Evolutionary conservation across 2,329 filamentous ascomycete genomes (phyloP), one percentile per base, ranked within the genome.

Genomic region (Pezicula carpinea): DNA sequence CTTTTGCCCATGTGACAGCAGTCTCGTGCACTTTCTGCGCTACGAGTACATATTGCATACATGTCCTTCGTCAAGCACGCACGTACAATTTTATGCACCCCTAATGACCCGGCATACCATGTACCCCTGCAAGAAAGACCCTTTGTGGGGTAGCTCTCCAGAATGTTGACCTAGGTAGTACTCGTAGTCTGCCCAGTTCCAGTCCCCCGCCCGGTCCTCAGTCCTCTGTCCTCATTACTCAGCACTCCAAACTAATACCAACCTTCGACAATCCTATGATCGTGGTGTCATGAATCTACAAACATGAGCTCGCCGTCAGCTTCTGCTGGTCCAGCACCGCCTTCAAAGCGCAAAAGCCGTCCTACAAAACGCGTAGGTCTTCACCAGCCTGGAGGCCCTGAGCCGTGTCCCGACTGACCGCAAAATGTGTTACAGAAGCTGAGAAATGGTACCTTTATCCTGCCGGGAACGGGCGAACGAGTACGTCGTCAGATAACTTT

Each of bases 401-500:
- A 21, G 10, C 43, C 11, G 13, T 21, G 43, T 15, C 19, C 17
- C 26, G n/a, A 34, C 35, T 39, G 13, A 32, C 44, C 23, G 42
- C 36, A 45, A 51, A 45, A 48, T 44, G 22, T 51, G 19, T n/a
- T 21, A 50, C 40, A 84, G 80, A 82, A 90, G 76, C 75, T 95
- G 51, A 84, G 86, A 56, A 87, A 92, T 64, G 88, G 88, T 55
- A 93, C 89, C 38, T 90, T 95, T 65, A 86, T 97, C 57, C 78
- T 95, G 46, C 90, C 92, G 6, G 75, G 78, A 49, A 96, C 90
- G 3, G 91, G 92, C 59, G 87, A 95, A 67, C 87, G 90, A 53
- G 79, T 89, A 39, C 85, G 83, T 61, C 86, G 87, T 52, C 79
- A 85, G 52, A 89, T 96, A 58, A 92, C 85, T 18, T 74, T 96